Base-by-base conservation (phyloP, 176 grass and related monocot genomes). In the Oryza nivara region DNA sequence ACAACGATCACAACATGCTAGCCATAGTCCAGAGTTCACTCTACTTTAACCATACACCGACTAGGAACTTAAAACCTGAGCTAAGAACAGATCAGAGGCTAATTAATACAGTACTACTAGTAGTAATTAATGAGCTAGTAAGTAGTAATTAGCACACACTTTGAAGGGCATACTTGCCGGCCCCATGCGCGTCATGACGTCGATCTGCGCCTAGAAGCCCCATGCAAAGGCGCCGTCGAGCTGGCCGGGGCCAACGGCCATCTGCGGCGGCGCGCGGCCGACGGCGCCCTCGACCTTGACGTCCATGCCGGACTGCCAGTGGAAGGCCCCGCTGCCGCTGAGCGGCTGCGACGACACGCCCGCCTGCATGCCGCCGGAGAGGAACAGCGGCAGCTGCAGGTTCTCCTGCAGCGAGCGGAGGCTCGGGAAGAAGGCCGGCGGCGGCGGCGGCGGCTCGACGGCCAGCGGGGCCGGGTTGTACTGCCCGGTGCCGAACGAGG, bases 201-300 rank as follows among this genome's bases (percentile, higher is more conserved):
- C 72, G 26, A 26, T 26, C 26, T 43, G 14, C 46, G 34, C 3
- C 72, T 90, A 85, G 82, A 64, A 85, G 68, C 74, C 76, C 89
- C 89, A 94, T 44, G 40, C 73, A 70, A 83, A 91, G 19, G 88
- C 87, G 58, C 95, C 89, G 63, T 94, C 95, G 44, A 97, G 92
- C 82, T 93, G 88, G 3, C 86, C 83, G 15, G 90, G 71, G 0
- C 95, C 88, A 0, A 94, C 86, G 0, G 92, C 80, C 89, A 88
- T 88, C 70, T 75, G 83, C 32, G 74, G 38, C 11, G 73, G 11
- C 8, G 87, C 78, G 15, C 84, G 64, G 36, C 78, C 73, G 10
- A 67, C 46, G 26, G 46, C 61, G 1, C 67, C 80, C 23, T 92
- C 92, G 20, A 74, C 28, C 80, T 87, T 97, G 22, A 88, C 77